phyloP scores from a whole-genome alignment of 176 grass and related monocot species.

The Echinochloa phyllopogon region DNA sequence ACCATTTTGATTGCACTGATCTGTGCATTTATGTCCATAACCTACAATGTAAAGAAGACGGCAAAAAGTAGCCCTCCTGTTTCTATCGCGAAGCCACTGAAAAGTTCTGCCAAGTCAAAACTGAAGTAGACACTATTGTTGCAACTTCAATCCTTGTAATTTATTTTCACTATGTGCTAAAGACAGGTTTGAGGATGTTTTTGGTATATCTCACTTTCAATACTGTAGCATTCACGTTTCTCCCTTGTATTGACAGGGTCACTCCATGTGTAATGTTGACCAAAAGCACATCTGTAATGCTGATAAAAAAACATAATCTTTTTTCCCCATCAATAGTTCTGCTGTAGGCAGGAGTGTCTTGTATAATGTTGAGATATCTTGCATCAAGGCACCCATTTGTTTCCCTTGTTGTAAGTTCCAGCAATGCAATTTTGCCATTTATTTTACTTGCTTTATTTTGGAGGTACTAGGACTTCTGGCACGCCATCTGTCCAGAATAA shows the following conservation, averaged over 20 bases:
- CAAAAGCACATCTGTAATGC: conserved; percentile 24
- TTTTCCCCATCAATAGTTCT: background rate
- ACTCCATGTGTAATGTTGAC: conserved; percentile 36
- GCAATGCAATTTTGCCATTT: background rate
- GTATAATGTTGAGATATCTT: conserved; percentile 22
- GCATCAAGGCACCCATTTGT: background rate
- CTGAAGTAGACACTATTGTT: conserved; percentile 71
- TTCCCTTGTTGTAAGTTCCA: conserved; percentile 17
- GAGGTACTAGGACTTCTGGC: background rate
- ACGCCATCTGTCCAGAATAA: background rate
- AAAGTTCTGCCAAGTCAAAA: conserved; percentile 96
- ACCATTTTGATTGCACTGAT: conserved; percentile 76
- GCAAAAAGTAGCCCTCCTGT: conserved; percentile 59
- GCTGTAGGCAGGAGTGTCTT: conserved; percentile 17
- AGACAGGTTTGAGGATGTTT: conserved; percentile 35
- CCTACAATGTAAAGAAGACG: conserved; percentile 73
- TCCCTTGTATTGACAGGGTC: conserved; percentile 9
- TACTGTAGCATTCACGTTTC: conserved; percentile 41
- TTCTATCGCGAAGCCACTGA: conserved; percentile 75
- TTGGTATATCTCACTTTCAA: conserved; percentile 39
- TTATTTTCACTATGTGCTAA: conserved; percentile 39
- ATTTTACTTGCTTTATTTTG: conserved; percentile 6
- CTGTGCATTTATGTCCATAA: conserved; percentile 84
- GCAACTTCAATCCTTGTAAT: conserved; percentile 28
- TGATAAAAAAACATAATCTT: background rate